Evolutionary conservation across 202 grass and related monocot genomes (phyloP).

Genomic region (Brachypodium distachyon): DNA sequence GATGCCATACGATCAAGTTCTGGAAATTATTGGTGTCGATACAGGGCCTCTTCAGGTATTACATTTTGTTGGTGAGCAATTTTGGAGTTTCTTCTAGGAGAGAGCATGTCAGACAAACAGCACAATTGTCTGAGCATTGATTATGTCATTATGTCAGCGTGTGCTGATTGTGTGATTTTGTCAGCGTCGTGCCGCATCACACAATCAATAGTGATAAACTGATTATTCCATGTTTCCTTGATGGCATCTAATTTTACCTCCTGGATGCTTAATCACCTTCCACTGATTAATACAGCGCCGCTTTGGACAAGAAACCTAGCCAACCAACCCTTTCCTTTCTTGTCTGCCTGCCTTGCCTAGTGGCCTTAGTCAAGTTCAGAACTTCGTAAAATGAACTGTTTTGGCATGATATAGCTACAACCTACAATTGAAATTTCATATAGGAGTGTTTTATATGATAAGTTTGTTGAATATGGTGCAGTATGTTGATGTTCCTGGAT

Average conservation of each 20-base stretch:
- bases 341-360: background rate
- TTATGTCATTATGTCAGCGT: background rate
- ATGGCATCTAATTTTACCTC: background rate
- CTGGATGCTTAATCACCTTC: background rate
- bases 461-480: background rate
- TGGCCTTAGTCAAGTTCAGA: background rate
- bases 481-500: background rate
- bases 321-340: background rate
- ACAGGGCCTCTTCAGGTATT: slow-evolving; percentile 64
- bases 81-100: background rate
- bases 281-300: background rate
- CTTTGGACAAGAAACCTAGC: background rate
- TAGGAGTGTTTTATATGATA: background rate
- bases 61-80: background rate
- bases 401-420: background rate
- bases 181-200: background rate
- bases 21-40: slow-evolving; percentile 65
- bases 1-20: slow-evolving; percentile 39
- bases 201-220: background rate
- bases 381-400: background rate
- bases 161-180: background rate
- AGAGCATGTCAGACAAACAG: background rate
- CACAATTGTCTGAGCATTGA: background rate
- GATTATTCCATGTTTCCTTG: background rate
- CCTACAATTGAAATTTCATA: background rate